Percentiles rank a stretch among this genome's conserved stretches.
Conservation (phyloP, 495 filamentous ascomycete genomes). For the Neurospora tetraspora region DNA sequence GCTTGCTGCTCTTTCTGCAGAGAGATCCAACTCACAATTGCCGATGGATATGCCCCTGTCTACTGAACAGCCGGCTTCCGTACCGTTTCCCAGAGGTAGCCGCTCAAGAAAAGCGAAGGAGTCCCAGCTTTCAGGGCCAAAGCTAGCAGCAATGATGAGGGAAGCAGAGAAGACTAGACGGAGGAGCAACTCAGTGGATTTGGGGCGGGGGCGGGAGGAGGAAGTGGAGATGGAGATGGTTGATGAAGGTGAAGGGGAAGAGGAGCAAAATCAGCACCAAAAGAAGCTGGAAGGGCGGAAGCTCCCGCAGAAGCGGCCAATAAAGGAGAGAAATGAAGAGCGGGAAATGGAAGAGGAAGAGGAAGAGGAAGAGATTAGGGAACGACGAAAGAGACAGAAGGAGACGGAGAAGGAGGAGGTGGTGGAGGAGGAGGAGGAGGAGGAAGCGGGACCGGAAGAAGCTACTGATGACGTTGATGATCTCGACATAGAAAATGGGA, state of each 20-base stretch:
- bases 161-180: neutral
- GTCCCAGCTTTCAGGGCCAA: too few species aligned
- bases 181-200: neutral
- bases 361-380: neutral
- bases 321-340: too few species aligned
- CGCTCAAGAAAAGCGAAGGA: neutral
- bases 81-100: too few species aligned
- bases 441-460: neutral
- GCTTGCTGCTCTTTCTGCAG: fast-evolving
- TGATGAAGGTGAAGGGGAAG: neutral
- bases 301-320: too few species aligned
- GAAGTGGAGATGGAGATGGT: neutral
- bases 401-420: too few species aligned
- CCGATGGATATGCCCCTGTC: neutral
- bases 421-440: neutral
- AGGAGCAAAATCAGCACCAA: neutral
- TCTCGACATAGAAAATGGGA: neutral
- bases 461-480: neutral
- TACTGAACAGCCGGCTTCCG: too few species aligned
- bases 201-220: fast-evolving
- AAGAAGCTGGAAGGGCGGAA: neutral
- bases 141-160: neutral
- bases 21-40: neutral
- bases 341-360: neutral
- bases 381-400: too few species aligned